Evolutionary conservation across 1,139 yeast genomes (phyloP).

Genomic region (Geotrichum carabidarum): DNA sequence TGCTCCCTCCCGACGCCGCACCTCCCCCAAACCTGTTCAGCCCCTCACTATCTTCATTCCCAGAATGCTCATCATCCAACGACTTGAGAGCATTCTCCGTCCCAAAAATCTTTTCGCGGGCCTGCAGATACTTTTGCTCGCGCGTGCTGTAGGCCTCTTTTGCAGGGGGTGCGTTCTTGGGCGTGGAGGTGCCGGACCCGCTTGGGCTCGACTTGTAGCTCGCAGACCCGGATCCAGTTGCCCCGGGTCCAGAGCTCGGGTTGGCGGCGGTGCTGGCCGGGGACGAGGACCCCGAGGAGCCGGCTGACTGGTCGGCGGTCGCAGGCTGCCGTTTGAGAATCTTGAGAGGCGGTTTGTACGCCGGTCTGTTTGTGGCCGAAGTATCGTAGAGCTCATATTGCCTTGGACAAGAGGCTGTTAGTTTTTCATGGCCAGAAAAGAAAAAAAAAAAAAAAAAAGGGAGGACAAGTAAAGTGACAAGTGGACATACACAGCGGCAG

Average conservation of each 20-base stretch:
- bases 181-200: conserved; percentile 10
- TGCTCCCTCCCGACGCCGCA: not conserved
- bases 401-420: not conserved
- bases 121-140: conserved; percentile 18
- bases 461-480: not conserved
- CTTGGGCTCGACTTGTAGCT: not conserved
- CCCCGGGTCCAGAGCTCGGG: not conserved
- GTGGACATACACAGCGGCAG: conserved; percentile 11
- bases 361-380: conserved; percentile 10
- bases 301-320: not conserved
- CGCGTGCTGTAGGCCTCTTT: conserved; percentile 17
- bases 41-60: not conserved
- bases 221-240: not conserved
- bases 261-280: not conserved
- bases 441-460: not conserved
- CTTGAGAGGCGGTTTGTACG: conserved; percentile 15
- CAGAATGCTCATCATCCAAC: not conserved
- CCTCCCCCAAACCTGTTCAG: not conserved
- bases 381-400: conserved; percentile 18
- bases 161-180: conserved; percentile 12
- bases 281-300: not conserved
- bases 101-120: conserved; percentile 20
- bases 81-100: conserved; percentile 1
- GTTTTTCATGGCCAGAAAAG: not conserved
- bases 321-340: conserved; percentile 17